phyloP scores from a whole-genome alignment of 202 grass and related monocot species.

The Sporobolus alterniflorus region DNA sequence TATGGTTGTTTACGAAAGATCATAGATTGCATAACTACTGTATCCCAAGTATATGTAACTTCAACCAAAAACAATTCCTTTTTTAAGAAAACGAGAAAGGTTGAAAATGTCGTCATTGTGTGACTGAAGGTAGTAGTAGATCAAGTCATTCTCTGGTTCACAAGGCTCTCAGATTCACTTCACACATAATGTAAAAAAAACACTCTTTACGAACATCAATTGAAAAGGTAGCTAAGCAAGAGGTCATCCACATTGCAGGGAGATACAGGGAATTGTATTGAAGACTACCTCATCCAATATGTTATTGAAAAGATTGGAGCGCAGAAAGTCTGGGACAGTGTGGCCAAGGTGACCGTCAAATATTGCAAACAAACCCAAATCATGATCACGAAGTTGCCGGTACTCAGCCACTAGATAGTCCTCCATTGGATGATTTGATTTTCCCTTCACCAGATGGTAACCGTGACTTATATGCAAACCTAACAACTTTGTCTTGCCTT shows the following conservation, averaged over 20 bases:
- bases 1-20: slow-evolving; percentile 11
- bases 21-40: neutral
- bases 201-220: slow-evolving; percentile 9
- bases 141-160: neutral
- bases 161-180: slow-evolving; percentile 18
- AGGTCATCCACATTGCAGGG: neutral
- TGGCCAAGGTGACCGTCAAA: slow-evolving; percentile 91
- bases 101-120: neutral
- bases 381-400: slow-evolving; percentile 57
- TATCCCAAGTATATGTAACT: slow-evolving; percentile 16
- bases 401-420: slow-evolving; percentile 92
- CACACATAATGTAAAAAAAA: neutral
- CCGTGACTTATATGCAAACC: slow-evolving; percentile 76
- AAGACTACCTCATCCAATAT: slow-evolving; percentile 83
- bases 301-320: slow-evolving; percentile 80
- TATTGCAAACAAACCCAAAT: slow-evolving; percentile 92
- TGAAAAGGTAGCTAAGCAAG: slow-evolving; percentile 5
- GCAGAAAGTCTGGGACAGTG: slow-evolving; percentile 79
- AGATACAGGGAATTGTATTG: neutral
- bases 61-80: neutral
- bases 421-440: slow-evolving; percentile 94
- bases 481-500: slow-evolving; percentile 86
- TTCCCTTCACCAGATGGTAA: slow-evolving; percentile 93
- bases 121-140: neutral
- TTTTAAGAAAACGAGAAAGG: neutral